Base-by-base conservation (phyloP, 2,329 filamentous ascomycete species). In the Fusarium sp. region DNA sequence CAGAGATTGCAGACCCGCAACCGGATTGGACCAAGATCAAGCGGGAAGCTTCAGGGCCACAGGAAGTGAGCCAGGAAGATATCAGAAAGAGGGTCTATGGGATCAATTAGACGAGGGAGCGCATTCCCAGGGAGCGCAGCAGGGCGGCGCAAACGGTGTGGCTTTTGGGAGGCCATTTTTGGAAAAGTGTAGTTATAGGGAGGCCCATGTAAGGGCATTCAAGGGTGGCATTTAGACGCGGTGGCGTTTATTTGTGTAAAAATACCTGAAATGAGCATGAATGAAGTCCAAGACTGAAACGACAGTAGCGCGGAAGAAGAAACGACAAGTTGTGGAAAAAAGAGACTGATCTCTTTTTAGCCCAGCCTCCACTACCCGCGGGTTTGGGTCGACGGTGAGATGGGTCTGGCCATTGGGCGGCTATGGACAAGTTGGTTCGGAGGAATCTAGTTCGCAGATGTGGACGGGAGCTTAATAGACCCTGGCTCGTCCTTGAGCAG, bases 171-270 rank as follows among this genome's bases (percentile, higher is more conserved):
- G 43, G 39, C 41, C 37, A 51, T 34, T 55, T 15, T 28, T 60
- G 46, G 36, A 23, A 44, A 68, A 27, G 34, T 54, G 43, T 34
- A 40, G 43, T 62, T n/a, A 40, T 60, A 47, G 46, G 16, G 18
- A 23, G 23, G 23, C 23, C 23, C 43, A 41, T 36, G 28, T 44
- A 44, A 47, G 39, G 65, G 52, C 51, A 61, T 63, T 53, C 15
- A 47, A 57, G 28, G 68, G 55, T 37, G 43, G 68, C 23, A 48
- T 58, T 55, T 68, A 68, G 60, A 71, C 68, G 68, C 55, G 68
- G 68, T 54, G 68, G 67, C 68, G 68, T 68, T 71, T 61, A 60
- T 51, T 23, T 12, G 55, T 54, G 63, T 51, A 61, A 50, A 37
- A 53, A 44, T 41, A 55, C 50, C 68, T 60, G 30, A 61, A 55